Conservation (phyloP, 768 basidiomycete genomes). For the Lactarius tabidus region DNA sequence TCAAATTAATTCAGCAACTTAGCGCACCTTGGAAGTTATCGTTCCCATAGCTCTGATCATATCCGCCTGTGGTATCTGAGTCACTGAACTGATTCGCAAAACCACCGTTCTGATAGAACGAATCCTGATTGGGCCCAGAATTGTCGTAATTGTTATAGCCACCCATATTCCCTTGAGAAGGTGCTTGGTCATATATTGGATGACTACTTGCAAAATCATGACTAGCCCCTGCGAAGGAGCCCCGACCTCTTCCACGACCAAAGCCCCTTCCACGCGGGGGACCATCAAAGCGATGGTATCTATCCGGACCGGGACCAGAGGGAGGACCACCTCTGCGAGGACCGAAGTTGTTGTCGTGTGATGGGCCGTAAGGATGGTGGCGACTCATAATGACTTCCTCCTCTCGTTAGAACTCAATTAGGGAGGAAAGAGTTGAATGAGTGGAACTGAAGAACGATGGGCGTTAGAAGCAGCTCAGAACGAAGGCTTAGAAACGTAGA, state of each 20-base stretch:
- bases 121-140: slow-evolving; percentile 47
- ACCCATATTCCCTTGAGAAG: slow-evolving; percentile 57
- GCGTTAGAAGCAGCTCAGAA: slow-evolving; percentile 15
- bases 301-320: slow-evolving; percentile 28
- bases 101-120: slow-evolving; percentile 68
- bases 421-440: slow-evolving; percentile 19
- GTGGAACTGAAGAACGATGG: slow-evolving; percentile 17
- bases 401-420: slow-evolving; percentile 29
- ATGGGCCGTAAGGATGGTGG: slow-evolving; percentile 77
- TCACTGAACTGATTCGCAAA: slow-evolving; percentile 52
- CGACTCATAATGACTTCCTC: slow-evolving; percentile 59
- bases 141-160: slow-evolving; percentile 67
- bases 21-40: slow-evolving; percentile 84
- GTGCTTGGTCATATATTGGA: slow-evolving; percentile 61
- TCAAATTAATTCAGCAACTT: slow-evolving; percentile 35
- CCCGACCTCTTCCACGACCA: slow-evolving; percentile 71
- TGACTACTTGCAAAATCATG: slow-evolving; percentile 47
- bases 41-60: slow-evolving; percentile 49
- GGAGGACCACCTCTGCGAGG: slow-evolving; percentile 27
- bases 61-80: slow-evolving; percentile 44
- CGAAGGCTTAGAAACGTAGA: not conserved
- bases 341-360: slow-evolving; percentile 23
- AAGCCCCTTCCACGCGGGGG: slow-evolving; percentile 57
- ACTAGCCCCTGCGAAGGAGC: slow-evolving; percentile 44
- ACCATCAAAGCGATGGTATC: slow-evolving; percentile 40